Conservation (phyloP, 1,284 basidiomycete genomes). For the Trametes hirsuta region DNA sequence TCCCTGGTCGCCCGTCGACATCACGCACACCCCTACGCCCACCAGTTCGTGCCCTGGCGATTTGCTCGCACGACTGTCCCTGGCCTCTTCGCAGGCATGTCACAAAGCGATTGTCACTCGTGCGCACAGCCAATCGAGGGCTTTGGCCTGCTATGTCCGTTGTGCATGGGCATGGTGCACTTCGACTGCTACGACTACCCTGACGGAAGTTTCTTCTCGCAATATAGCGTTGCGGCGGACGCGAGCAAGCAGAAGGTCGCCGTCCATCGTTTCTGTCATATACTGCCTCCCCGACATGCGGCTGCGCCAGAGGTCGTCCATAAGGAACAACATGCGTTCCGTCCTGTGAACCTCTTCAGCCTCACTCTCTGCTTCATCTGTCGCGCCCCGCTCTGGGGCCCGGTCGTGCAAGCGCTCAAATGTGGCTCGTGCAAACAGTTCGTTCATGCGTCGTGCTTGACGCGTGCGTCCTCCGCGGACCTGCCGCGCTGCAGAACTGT, state of each 20-base stretch:
- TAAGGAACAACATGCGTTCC: slow-evolving; percentile 51
- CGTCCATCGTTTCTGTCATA: slow-evolving; percentile 60
- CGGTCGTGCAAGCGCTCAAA: slow-evolving; percentile 59
- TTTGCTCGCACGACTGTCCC: slow-evolving; percentile 43
- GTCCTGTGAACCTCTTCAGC: slow-evolving; percentile 69
- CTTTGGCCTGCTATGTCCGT: slow-evolving; percentile 67
- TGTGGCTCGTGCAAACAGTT: slow-evolving; percentile 68
- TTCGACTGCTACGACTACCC: slow-evolving; percentile 76
- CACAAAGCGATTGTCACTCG: slow-evolving; percentile 52
- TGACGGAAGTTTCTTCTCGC: slow-evolving; percentile 57
- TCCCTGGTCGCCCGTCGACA: slow-evolving; percentile 17
- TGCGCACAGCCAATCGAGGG: slow-evolving; percentile 56
- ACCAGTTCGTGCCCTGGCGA: slow-evolving; percentile 72
- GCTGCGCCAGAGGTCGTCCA: slow-evolving; percentile 29
- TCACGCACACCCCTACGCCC: slow-evolving; percentile 46
- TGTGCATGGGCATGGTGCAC: slow-evolving; percentile 68
- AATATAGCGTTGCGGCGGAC: slow-evolving; percentile 53
- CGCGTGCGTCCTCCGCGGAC: slow-evolving; percentile 24
- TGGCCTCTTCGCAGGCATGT: slow-evolving; percentile 38
- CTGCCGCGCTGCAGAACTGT: slow-evolving; percentile 44
- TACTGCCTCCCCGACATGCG: slow-evolving; percentile 41
- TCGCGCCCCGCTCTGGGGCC: slow-evolving; percentile 73
- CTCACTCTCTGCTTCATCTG: slow-evolving; percentile 71
- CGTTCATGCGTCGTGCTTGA: slow-evolving; percentile 60
- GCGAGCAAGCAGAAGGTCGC: slow-evolving; percentile 55